Evolutionary conservation across 768 basidiomycete genomes (phyloP).

Genomic region (Pleurotus cornucopiae): DNA sequence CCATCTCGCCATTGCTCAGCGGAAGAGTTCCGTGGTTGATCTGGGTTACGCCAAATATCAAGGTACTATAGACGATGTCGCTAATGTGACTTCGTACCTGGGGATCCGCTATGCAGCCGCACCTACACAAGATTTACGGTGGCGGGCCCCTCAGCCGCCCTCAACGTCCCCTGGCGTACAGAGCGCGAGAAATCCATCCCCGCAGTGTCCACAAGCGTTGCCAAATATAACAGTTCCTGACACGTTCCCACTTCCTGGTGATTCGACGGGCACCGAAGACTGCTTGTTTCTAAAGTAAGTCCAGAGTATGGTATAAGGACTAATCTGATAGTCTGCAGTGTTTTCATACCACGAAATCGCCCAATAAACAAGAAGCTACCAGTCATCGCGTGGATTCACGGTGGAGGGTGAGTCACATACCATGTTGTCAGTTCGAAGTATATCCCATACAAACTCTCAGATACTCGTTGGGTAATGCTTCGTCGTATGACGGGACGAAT

Average conservation of each 20-base stretch:
- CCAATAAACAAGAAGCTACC: constrained; percentile 18
- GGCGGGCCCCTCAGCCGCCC: constrained; percentile 28
- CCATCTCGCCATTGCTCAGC: neutral
- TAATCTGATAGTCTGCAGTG: constrained; percentile 13
- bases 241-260: constrained; percentile 20
- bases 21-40: constrained; percentile 24
- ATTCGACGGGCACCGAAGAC: constrained; percentile 25
- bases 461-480: constrained; percentile 5
- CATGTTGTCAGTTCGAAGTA: neutral
- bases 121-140: constrained; percentile 33
- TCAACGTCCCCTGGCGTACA: constrained; percentile 22
- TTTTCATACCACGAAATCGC: constrained; percentile 28
- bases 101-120: constrained; percentile 48
- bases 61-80: constrained; percentile 29
- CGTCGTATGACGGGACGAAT: constrained; percentile 1
- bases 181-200: constrained; percentile 24
- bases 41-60: constrained; percentile 43
- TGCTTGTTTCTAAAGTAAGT: constrained; percentile 37
- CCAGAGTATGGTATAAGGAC: neutral
- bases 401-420: constrained; percentile 4
- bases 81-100: constrained; percentile 31
- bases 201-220: constrained; percentile 24
- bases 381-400: constrained; percentile 10
- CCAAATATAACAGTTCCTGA: constrained; percentile 24
- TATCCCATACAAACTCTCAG: neutral